phyloP scores from a whole-genome alignment of 2,329 filamentous ascomycete species.

The Cryphonectria parasitica region DNA sequence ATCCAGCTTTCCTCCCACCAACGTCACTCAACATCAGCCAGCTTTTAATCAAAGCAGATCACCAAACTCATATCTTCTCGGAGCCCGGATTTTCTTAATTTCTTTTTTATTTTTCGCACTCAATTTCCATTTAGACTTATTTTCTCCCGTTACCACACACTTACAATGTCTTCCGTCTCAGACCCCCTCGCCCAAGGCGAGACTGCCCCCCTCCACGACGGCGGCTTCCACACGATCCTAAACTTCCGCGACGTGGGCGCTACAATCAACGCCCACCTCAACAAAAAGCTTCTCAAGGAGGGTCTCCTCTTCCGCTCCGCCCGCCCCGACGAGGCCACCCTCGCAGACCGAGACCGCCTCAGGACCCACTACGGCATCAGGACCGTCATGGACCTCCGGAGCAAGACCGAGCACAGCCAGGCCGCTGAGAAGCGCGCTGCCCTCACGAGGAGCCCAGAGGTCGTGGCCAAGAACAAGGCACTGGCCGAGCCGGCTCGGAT shows the following conservation, averaged over 20 bases:
- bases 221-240: conserved; percentile 60
- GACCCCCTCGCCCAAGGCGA: conserved; percentile 9
- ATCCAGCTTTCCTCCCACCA: neutral
- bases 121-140: no score
- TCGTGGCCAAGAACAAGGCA: conserved; percentile 53
- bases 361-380: conserved; percentile 64
- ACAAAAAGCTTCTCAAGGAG: conserved; percentile 53
- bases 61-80: neutral
- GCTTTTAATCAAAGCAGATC: neutral
- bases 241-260: conserved; percentile 80
- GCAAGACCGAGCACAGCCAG: conserved; percentile 76
- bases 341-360: conserved; percentile 64
- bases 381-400: conserved; percentile 79
- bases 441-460: conserved; percentile 48
- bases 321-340: conserved; percentile 73
- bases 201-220: conserved; percentile 19
- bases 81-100: neutral
- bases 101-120: no score
- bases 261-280: conserved; percentile 64
- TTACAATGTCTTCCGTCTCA: conserved; percentile 7
- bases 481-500: conserved; percentile 64
- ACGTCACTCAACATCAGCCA: neutral
- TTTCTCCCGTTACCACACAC: no score
- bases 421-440: conserved; percentile 65
- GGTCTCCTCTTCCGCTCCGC: conserved; percentile 72